Percentiles rank a stretch among this genome's conserved stretches.
Conservation (phyloP, 2,329 filamentous ascomycete species). For the Albifimbria verrucaria region DNA sequence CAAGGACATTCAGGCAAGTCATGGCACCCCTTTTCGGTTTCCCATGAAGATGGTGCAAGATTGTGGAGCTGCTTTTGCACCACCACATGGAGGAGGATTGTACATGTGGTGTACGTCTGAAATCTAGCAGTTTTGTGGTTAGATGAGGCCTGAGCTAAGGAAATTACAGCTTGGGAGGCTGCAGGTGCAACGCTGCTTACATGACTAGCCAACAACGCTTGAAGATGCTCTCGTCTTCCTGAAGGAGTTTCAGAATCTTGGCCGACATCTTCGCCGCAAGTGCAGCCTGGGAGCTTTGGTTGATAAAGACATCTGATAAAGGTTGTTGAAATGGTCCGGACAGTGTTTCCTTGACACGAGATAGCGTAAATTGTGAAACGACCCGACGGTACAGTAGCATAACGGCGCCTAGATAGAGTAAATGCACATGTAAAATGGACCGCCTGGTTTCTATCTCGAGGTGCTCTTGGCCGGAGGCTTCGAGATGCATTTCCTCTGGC, state of each 20-base stretch:
- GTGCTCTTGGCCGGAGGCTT: neutral
- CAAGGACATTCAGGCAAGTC: constrained; percentile 4
- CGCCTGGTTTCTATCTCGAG: constrained; percentile 1
- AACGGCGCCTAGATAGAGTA: constrained; percentile 5
- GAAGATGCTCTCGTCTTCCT: constrained; percentile 5
- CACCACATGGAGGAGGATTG: constrained; percentile 4
- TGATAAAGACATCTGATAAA: neutral
- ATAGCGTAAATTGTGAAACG: constrained; percentile 4
- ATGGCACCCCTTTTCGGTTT: neutral
- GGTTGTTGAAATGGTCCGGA: too few relatives aligned
- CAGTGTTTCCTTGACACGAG: neutral
- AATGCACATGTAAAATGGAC: constrained; percentile 6
- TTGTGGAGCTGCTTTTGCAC: constrained; percentile 6
- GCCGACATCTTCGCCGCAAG: constrained; percentile 5
- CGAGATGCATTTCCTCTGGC: constrained; percentile 3
- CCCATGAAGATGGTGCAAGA: neutral
- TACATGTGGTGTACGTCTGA: constrained; percentile 4
- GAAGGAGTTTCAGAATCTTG: constrained; percentile 5
- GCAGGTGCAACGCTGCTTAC: constrained; percentile 2
- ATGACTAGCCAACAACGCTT: constrained; percentile 10
- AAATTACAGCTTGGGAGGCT: too few relatives aligned
- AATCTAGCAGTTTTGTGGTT: neutral
- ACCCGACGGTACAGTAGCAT: constrained; percentile 7
- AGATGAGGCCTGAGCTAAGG: too few relatives aligned
- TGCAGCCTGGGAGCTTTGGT: constrained; percentile 1